These are phyloP conservation scores for Paramecium caudatum DNA, from an alignment of 73 alveolate genomes.

Conservation along the genomic window DNA sequence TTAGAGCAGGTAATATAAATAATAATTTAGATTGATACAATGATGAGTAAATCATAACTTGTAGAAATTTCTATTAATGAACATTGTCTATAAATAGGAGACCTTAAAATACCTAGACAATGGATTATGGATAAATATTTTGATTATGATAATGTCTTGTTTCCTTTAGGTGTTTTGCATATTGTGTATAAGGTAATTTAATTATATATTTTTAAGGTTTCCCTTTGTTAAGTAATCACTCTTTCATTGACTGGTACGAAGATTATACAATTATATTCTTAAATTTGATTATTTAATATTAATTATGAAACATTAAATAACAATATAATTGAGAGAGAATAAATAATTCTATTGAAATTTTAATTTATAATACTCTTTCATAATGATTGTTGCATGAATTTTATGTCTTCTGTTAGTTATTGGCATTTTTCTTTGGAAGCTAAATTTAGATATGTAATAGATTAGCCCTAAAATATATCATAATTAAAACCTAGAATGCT, in stretches of 20 bases:
- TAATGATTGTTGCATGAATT: background rate
- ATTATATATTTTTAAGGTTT: background rate
- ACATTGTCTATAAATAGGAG: slow-evolving; percentile 25
- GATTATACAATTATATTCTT: background rate
- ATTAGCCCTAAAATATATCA: background rate
- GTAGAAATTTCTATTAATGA: slow-evolving; percentile 10
- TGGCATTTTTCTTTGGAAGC: background rate
- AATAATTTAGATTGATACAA: background rate
- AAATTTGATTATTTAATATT: slow-evolving; percentile 30
- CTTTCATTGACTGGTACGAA: background rate
- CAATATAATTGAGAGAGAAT: too few relatives aligned
- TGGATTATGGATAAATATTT: slow-evolving; percentile 35
- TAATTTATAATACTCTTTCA: background rate
- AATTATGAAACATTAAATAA: too few relatives aligned
- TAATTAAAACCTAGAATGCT: background rate
- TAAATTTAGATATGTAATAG: background rate
- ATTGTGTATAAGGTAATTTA: slow-evolving; percentile 33
- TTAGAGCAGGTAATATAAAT: background rate
- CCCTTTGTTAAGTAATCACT: slow-evolving; percentile 43
- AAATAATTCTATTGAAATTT: too few relatives aligned
- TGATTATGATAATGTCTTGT: slow-evolving; percentile 28
- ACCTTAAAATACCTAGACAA: slow-evolving; percentile 11
- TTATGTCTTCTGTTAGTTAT: slow-evolving; percentile 13
- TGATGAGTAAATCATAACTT: background rate
- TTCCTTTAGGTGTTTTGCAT: slow-evolving; percentile 32